These are phyloP conservation scores for Niveomyces coronatus DNA, from an alignment of 2,329 filamentous ascomycete genomes.

Conservation along the genomic window DNA sequence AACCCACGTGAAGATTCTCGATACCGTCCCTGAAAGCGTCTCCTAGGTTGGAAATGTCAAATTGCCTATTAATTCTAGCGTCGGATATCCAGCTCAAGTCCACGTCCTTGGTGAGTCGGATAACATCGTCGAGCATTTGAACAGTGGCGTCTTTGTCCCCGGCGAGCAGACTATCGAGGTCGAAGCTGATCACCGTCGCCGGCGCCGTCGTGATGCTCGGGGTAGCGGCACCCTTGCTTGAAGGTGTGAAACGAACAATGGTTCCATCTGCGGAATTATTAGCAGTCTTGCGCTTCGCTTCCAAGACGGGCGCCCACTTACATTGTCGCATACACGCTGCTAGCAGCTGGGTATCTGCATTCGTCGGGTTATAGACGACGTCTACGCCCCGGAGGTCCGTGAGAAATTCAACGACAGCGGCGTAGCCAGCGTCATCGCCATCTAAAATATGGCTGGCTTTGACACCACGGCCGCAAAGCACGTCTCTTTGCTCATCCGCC, in stretches of 20 bases:
- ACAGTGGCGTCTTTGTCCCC: constrained; percentile 23
- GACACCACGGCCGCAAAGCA: constrained; percentile 27
- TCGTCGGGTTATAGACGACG: constrained; percentile 36
- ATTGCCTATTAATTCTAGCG: background rate
- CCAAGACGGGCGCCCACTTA: constrained; percentile 17
- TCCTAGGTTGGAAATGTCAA: constrained; percentile 16
- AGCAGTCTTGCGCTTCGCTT: constrained; percentile 1
- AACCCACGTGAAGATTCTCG: constrained; percentile 4
- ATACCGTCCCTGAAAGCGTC: constrained; percentile 18
- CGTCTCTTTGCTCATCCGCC: constrained; percentile 23
- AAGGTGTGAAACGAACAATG: constrained; percentile 22
- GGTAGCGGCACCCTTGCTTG: constrained; percentile 11
- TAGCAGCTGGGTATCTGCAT: constrained; percentile 21
- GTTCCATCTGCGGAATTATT: constrained; percentile 19
- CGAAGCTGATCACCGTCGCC: constrained; percentile 22
- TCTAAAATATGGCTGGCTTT: constrained; percentile 27
- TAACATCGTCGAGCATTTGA: constrained; percentile 17
- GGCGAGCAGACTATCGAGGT: constrained; percentile 22
- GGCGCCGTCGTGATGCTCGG: constrained; percentile 10
- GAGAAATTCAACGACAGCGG: constrained; percentile 20
- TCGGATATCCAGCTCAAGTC: constrained; percentile 2
- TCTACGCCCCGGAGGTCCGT: constrained; percentile 28
- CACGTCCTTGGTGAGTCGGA: constrained; percentile 5
- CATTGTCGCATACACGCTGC: constrained; percentile 26
- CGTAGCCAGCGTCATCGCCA: constrained; percentile 23